Base-by-base conservation (phyloP, 805 yeast genomes). In the Kodamaea hsintzibuensis region DNA sequence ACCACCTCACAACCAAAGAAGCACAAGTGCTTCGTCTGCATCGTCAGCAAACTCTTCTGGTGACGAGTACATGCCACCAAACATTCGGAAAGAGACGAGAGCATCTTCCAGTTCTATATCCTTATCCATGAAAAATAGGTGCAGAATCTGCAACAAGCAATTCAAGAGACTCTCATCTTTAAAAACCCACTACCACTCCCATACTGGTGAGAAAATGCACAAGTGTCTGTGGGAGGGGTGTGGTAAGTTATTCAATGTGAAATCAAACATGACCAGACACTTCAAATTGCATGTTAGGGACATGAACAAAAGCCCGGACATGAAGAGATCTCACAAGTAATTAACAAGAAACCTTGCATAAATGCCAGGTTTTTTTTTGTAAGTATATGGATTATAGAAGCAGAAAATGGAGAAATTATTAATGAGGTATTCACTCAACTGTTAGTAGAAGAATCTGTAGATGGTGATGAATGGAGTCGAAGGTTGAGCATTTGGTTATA, bases 161-260 rank as follows among this genome's bases (percentile, higher is more conserved):
- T 91, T 91, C 73, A 86, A 89, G 60, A 81, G 96, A 63, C 92
- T 96, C 7, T 85, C 91, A 9, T 89, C 95, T 1, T 73, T 90
- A 52, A 86, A 85, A 57, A 90, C 92, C 3, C 97, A 91, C 68
- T 76, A 80, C 59, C 82, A 89, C 59, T 86, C 89, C 6, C 97
- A 91, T 66, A 73, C 78, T 0, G 78, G 78, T 1, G 76, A 69
- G 46, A 73, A 71, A 53, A 56, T 65, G 38, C 70, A 62, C 58
- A 61, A 62, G 51, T 74, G 78, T 52, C 67, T 64, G 18, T 86
- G 88, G 83, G 72, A 72, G 0, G 82, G 79, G 16, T 91, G 97
- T 68, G 83, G 82, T 0, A 83, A 86, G 62, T 62, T 80, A 3
- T 91, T 91, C 65, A 82, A 86, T 14, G 91, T 92, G 17, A 82